phyloP scores from a whole-genome alignment of 148 eudicot genomes.

The Euryodendron excelsum region DNA sequence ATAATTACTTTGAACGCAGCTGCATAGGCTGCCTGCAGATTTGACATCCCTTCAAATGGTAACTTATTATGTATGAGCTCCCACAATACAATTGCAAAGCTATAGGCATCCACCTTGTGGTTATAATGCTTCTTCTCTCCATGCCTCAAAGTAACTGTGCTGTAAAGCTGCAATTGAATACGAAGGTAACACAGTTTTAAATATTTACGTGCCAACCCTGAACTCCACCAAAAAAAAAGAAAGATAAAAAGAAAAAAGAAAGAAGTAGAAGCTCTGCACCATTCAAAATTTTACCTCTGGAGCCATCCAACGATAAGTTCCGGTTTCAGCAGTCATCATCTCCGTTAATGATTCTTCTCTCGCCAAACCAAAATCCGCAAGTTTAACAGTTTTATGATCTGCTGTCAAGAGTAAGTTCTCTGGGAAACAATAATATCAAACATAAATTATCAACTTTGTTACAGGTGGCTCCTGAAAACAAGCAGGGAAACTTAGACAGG shows the following conservation, averaged over 20 bases:
- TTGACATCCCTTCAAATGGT: constrained; percentile 98
- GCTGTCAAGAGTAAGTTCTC: constrained; percentile 66
- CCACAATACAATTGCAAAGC: constrained; percentile 96
- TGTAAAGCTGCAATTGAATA: constrained; percentile 50
- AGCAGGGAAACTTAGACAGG: background rate
- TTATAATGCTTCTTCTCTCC: constrained; percentile 99
- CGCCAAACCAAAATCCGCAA: constrained; percentile 77
- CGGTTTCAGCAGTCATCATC: constrained; percentile 84
- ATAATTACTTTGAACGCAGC: constrained; percentile 84
- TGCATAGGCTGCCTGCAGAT: constrained; percentile 97
- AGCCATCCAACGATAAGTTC: constrained; percentile 88
- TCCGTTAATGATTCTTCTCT: constrained; percentile 74
- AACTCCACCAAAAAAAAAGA: background rate
- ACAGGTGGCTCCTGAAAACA: background rate
- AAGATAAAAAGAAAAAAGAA: background rate
- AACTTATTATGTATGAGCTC: constrained; percentile 85
- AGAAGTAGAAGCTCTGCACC: background rate
- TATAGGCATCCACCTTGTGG: constrained; percentile 94
- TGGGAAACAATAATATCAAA: constrained; percentile 19
- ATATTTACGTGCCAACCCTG: constrained; percentile 4
- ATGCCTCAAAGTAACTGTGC: constrained; percentile 87
- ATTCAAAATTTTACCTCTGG: constrained; percentile 59
- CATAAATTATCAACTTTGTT: background rate
- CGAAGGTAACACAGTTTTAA: background rate
- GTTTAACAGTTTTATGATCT: constrained; percentile 59